Base-by-base conservation (phyloP, 1,284 basidiomycete genomes). In the Xanthoconium separans region DNA sequence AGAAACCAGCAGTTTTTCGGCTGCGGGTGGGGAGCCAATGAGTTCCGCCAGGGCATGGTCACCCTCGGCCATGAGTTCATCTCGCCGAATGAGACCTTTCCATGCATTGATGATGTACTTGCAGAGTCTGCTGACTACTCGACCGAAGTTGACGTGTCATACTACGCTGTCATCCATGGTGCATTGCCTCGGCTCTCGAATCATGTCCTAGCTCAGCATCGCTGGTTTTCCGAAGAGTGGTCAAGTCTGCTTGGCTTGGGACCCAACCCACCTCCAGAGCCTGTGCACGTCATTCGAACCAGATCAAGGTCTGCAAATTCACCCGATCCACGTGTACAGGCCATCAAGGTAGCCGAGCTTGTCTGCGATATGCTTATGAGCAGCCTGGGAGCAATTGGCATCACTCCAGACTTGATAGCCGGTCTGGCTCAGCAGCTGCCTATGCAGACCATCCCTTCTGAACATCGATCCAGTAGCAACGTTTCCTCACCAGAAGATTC, bases 41-140 rank as follows among this genome's bases (percentile, higher is more conserved):
- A n/a, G n/a, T n/a, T n/a, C n/a, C n/a, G n/a, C n/a, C n/a, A n/a
- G n/a, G n/a, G n/a, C n/a, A n/a, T n/a, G n/a, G n/a, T n/a, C n/a
- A n/a, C n/a, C n/a, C n/a, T n/a, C n/a, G n/a, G n/a, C n/a, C n/a
- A n/a, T n/a, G n/a, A n/a, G n/a, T n/a, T n/a, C n/a, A n/a, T n/a
- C n/a, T n/a, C n/a, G n/a, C n/a, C n/a, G n/a, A n/a, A n/a, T n/a
- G n/a, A n/a, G n/a, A n/a, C n/a, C n/a, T n/a, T n/a, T n/a, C n/a
- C n/a, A n/a, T n/a, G n/a, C n/a, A n/a, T n/a, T n/a, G n/a, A n/a
- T n/a, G n/a, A n/a, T n/a, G n/a, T n/a, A n/a, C n/a, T n/a, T n/a
- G n/a, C n/a, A n/a, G n/a, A n/a, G 24, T 27, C 45, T 7, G 46
- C 59, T 0, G 51, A 61, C 3, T 51, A 60, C 13, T 61, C 46